Base-by-base conservation (phyloP, 1,284 basidiomycete species). In the Pseudozyma tsukubaensis region DNA sequence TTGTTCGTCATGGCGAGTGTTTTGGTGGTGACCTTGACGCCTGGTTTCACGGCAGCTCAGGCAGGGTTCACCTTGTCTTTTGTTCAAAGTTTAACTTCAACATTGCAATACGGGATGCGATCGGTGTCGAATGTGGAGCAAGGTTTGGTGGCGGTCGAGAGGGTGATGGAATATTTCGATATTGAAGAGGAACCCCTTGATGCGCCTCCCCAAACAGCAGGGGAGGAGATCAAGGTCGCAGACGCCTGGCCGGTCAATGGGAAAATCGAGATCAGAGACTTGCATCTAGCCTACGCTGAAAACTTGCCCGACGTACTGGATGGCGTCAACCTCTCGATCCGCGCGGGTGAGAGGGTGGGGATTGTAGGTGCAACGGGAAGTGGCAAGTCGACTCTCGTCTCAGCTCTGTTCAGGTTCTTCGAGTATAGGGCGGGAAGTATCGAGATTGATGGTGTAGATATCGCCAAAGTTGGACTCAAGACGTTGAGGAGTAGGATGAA, bases 301-400 rank as follows among this genome's bases (percentile, higher is more conserved):
- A 87, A 86, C 19, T 73, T 88, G n/a, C 87, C 87, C 0, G 74
- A 85, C 3, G 87, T 88, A 1, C 82, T 88, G 13, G 86, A 86
- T 62, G 86, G 86, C 9, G 79, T 88, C 42, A 80, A 72, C 1
- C 65, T 87, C 19, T 45, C 78, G 11, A 79, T 89, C 40, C 73
- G 75, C 0, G 84, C 84, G 0, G 85, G 86, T 5, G 87, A 89
- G 78, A 88, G 88, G 83, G 86, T 89, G 19, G 88, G 87, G 35
- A 86, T 88, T 35, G 87, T 88, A 5, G 87, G 88, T 18, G 69
- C 78, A 4, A 85, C 86, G 0, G 87, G 87, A 8, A 80, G 85
- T 78, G 91, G 91, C 36, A 92, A 92, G 85, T 90, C 89, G 50
- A 92, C 92, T 0, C 85, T 94, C 11, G 86, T 94, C n/a, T 89